These are phyloP conservation scores for Echium plantagineum DNA, from an alignment of 257 asterid species.

Conservation along the genomic window DNA sequence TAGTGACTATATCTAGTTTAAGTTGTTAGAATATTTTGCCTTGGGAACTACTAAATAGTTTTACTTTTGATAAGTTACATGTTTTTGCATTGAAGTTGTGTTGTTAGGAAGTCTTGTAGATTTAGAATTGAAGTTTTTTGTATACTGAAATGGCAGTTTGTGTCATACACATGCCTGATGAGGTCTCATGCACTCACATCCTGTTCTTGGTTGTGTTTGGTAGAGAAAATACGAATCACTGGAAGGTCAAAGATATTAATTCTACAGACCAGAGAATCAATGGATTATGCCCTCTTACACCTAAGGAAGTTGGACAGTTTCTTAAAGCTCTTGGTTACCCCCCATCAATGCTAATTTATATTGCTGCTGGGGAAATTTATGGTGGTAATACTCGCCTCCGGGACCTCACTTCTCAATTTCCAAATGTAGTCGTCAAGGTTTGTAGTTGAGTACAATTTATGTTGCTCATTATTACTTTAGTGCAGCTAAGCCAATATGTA, in stretches of 20 bases:
- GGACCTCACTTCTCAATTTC: slow-evolving; percentile 77
- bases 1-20: neutral
- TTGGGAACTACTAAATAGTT: too few species aligned
- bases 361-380: slow-evolving; percentile 94
- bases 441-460: slow-evolving; percentile 9
- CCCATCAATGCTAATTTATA: slow-evolving; percentile 58
- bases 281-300: slow-evolving; percentile 92
- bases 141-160: too few species aligned
- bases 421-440: slow-evolving; percentile 71
- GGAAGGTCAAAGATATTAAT: slow-evolving; percentile 80
- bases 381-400: slow-evolving; percentile 69
- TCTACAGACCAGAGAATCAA: slow-evolving; percentile 76
- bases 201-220: slow-evolving; percentile 8
- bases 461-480: neutral
- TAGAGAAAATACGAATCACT: slow-evolving; percentile 79
- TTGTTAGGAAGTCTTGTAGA: too few species aligned
- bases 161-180: neutral
- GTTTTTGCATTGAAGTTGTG: too few species aligned
- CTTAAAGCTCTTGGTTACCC: slow-evolving; percentile 85
- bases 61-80: too few species aligned
- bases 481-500: slow-evolving; percentile 9
- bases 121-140: too few species aligned
- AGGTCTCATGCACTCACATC: slow-evolving; percentile 4
- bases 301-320: slow-evolving; percentile 88
- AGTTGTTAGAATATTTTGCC: neutral